Evolutionary conservation across 805 yeast species (phyloP), one percentile per base, ranked within the genome.

Genomic region (Yarrowia sp.): DNA sequence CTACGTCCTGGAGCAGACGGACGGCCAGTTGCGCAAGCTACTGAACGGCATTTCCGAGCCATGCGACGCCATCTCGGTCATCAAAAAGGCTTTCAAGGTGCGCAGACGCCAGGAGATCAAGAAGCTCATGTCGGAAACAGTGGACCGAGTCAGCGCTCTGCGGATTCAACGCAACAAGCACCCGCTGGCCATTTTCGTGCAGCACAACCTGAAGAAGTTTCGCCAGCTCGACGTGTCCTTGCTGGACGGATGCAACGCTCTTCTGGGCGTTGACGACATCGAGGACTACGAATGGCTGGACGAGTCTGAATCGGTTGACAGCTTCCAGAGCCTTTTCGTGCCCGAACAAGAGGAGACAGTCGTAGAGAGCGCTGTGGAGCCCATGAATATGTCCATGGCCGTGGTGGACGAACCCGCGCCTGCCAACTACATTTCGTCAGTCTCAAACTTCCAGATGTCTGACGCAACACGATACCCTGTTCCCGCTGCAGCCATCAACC

Each of bases 201-300:
- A 51, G 21, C 58, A 32, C 18, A 51, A 51, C 32, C 22, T 51
- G 32, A 51, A 35, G n/a, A 24, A 13, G 31, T 51, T 51, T 13
- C 58, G 58, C 7, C 42, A 51, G 13, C 42, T 51, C 19, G 58
- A 51, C 10, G 41, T 51, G 32, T 33, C 58, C 24, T 24, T 51
- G 16, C 33, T 51, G 13, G 58, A 51, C 13, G 35, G 32, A 12
- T 51, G 58, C 7, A 51, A 33, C 31, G 41, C 58, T 9, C 42
- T 51, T 25, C 10, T 51, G 24, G 42, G 42, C 12, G 58, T 51
- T n/a, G 42, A 51, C 13, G 21, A 35, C n/a, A 51, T 51, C 21
- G 58, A 33, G 42, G 58, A 51, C 32, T 51, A 14, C n/a, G 42
- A 33, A 51, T 51, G 58, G 58, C 18, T 51, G 33, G 58, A 51